A percentile compares a stretch with the other conserved stretches of the same genome.
phyloP scores from a whole-genome alignment of 441 rosid genomes.

The Hura crepitans region DNA sequence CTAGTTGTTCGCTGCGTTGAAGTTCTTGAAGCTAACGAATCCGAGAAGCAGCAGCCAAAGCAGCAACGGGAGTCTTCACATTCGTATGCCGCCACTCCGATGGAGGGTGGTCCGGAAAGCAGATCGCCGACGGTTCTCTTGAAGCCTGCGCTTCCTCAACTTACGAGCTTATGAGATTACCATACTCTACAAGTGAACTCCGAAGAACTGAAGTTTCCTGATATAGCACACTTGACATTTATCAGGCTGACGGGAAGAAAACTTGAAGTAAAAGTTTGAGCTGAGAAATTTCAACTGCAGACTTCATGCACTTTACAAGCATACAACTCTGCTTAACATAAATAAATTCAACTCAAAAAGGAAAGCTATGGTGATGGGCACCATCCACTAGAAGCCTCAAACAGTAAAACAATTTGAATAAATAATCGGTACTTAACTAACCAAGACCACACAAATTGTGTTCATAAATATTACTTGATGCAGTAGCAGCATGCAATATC shows the following conservation, averaged over 20 bases:
- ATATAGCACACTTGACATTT: conserved; percentile 21
- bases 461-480: background rate
- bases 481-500: background rate
- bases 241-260: conserved; percentile 18
- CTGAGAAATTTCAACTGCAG: background rate
- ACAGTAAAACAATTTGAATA: background rate
- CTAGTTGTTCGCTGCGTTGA: background rate
- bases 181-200: conserved; percentile 52
- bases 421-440: no score
- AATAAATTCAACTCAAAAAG: no score
- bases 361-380: background rate
- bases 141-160: conserved; percentile 60
- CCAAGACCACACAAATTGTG: background rate
- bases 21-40: background rate
- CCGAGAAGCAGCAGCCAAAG: background rate
- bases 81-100: conserved; percentile 65
- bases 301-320: background rate
- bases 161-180: conserved; percentile 56
- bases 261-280: background rate
- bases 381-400: background rate
- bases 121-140: conserved; percentile 63
- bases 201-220: conserved; percentile 72
- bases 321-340: no score
- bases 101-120: conserved; percentile 75
- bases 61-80: conserved; percentile 58